Percentiles rank a stretch among this genome's conserved stretches.
phyloP scores from a whole-genome alignment of 805 yeast genomes.

The Kockiozyma suomiensis region DNA sequence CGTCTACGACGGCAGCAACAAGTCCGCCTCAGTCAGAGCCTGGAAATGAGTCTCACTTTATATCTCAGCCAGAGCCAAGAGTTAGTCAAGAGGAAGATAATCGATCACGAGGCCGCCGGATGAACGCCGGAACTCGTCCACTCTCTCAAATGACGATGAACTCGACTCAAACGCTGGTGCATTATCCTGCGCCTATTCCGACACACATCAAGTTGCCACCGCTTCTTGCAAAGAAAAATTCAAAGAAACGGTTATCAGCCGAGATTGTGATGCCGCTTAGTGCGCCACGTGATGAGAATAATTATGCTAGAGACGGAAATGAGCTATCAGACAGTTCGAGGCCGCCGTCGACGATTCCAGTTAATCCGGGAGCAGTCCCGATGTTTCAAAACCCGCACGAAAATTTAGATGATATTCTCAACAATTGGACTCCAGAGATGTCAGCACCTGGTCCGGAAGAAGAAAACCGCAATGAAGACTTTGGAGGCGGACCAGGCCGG shows the following conservation, averaged over 20 bases:
- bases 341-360: not conserved
- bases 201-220: slow-evolving; percentile 23
- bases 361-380: slow-evolving; percentile 5
- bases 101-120: not conserved
- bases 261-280: not conserved
- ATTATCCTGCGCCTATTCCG: slow-evolving; percentile 31
- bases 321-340: not conserved
- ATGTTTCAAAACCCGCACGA: slow-evolving; percentile 19
- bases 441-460: not conserved
- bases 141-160: not conserved
- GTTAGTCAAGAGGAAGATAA: not conserved
- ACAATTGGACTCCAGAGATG: not conserved
- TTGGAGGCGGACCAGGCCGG: slow-evolving; percentile 16
- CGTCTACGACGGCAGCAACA: not conserved
- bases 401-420: slow-evolving; percentile 15
- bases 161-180: not conserved
- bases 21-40: not conserved
- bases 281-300: not conserved
- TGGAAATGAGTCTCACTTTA: not conserved
- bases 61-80: not conserved
- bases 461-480: not conserved
- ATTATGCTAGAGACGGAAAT: not conserved
- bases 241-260: not conserved
- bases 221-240: slow-evolving; percentile 9
- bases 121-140: not conserved